phyloP scores from a whole-genome alignment of 176 grass and related monocot genomes.

The Dactylis glomerata region DNA sequence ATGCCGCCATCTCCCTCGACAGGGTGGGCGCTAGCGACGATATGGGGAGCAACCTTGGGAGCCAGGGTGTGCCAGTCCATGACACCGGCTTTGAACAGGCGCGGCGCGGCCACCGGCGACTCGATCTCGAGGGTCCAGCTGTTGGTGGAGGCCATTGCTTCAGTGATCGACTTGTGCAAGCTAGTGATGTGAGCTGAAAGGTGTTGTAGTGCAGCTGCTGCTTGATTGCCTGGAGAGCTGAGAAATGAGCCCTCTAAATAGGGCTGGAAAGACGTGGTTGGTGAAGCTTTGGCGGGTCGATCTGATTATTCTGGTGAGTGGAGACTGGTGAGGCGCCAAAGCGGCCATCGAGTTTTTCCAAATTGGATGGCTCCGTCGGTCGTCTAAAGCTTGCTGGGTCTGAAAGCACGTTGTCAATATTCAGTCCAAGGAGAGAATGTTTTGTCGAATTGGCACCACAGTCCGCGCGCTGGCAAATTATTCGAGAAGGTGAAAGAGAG shows the following conservation, averaged over 20 bases:
- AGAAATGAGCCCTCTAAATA: constrained; percentile 33
- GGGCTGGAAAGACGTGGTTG: constrained; percentile 5
- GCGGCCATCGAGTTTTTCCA: neutral
- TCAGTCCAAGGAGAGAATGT: too few relatives aligned
- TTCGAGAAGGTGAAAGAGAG: too few relatives aligned
- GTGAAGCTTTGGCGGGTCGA: neutral
- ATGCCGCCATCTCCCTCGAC: constrained; percentile 44
- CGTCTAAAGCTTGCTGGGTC: neutral
- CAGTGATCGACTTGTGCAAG: neutral
- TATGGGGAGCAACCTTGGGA: constrained; percentile 51
- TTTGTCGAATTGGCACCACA: too few relatives aligned
- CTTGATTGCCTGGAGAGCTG: neutral
- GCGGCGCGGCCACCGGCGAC: constrained; percentile 34
- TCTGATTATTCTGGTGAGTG: neutral
- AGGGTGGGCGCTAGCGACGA: constrained; percentile 43
- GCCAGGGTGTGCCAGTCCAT: constrained; percentile 73
- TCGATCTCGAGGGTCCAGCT: constrained; percentile 55
- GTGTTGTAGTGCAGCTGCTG: neutral
- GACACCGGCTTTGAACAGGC: constrained; percentile 61
- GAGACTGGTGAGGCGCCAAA: neutral
- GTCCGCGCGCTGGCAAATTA: too few relatives aligned
- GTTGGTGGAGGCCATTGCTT: constrained; percentile 23
- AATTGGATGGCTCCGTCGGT: neutral
- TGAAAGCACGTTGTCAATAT: too few relatives aligned
- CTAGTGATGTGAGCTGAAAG: neutral